Conservation (phyloP, 2,329 filamentous ascomycete genomes). For the Sclerotinia nivalis region DNA sequence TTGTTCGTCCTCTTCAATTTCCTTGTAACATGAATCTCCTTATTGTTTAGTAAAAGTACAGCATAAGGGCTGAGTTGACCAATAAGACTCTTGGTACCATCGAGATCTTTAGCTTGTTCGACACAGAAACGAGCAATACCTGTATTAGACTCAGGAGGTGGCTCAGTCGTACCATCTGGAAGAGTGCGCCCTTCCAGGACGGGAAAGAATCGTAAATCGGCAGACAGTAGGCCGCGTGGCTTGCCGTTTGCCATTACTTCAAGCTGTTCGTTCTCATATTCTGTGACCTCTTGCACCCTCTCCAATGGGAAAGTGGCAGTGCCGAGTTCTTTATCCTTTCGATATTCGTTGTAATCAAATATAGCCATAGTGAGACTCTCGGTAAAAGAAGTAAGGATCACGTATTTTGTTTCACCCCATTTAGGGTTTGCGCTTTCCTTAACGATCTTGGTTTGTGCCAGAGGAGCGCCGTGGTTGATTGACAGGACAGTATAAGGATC, state of each 20-base stretch:
- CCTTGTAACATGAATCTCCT: slow-evolving; percentile 84
- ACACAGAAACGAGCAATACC: slow-evolving; percentile 93
- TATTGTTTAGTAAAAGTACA: slow-evolving; percentile 83
- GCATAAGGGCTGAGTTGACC: slow-evolving; percentile 92
- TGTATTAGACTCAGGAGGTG: slow-evolving; percentile 84
- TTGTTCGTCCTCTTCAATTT: slow-evolving; percentile 97
- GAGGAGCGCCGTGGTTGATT: slow-evolving; percentile 76
- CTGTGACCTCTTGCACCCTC: slow-evolving; percentile 71
- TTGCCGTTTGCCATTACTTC: slow-evolving; percentile 86
- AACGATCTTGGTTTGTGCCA: slow-evolving; percentile 87
- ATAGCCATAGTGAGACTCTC: slow-evolving; percentile 83
- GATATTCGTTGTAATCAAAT: slow-evolving; percentile 92
- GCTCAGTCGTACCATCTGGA: slow-evolving; percentile 74
- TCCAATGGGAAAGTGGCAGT: slow-evolving; percentile 84
- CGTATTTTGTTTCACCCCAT: slow-evolving; percentile 96
- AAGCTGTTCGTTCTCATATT: slow-evolving; percentile 80
- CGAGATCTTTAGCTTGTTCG: slow-evolving; percentile 94
- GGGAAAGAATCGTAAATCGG: slow-evolving; percentile 93
- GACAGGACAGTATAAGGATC: slow-evolving; percentile 88
- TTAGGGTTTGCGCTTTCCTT: slow-evolving; percentile 81
- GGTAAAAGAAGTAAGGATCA: slow-evolving; percentile 88
- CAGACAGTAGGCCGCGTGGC: slow-evolving; percentile 73
- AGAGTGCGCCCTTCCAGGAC: slow-evolving; percentile 73
- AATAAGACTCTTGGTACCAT: slow-evolving; percentile 87
- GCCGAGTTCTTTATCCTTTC: slow-evolving; percentile 95